Percentiles rank a stretch among this genome's conserved stretches.
Conservation (phyloP, 2,329 filamentous ascomycete genomes). For the Claviceps pusilla region DNA sequence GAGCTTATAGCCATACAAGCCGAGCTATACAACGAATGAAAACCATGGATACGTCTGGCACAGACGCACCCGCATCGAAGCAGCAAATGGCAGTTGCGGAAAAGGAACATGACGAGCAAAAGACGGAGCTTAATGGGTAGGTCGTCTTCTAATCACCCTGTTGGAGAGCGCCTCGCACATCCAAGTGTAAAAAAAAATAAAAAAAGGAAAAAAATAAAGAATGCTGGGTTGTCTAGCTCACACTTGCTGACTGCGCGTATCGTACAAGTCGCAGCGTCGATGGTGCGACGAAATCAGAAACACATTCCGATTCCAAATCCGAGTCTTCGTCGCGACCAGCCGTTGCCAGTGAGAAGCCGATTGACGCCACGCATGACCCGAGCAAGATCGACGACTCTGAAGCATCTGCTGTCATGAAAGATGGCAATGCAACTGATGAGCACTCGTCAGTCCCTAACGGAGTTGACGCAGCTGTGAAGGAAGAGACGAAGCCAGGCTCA, state of each 20-base stretch:
- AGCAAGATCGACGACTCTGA: constrained; percentile 4
- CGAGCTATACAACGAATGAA: constrained; percentile 20
- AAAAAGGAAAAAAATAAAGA: neutral
- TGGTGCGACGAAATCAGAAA: constrained; percentile 7
- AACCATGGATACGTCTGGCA: constrained; percentile 37
- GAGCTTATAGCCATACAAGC: neutral
- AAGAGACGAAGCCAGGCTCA: neutral
- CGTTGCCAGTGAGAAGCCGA: neutral
- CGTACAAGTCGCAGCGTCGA: constrained; percentile 1
- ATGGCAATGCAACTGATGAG: constrained; percentile 4
- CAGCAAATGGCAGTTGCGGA: constrained; percentile 17
- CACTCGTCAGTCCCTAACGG: constrained; percentile 1
- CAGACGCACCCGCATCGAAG: constrained; percentile 31
- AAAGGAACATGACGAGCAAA: constrained; percentile 18
- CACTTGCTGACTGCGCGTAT: constrained; percentile 1
- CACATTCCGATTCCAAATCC: constrained; percentile 2
- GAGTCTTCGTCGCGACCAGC: constrained; percentile 4
- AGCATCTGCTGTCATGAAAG: constrained; percentile 7
- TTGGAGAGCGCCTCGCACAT: neutral
- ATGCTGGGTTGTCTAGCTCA: neutral
- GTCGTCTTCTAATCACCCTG: constrained; percentile 9
- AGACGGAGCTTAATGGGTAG: constrained; percentile 24
- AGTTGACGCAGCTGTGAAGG: neutral
- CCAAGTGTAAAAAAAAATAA: neutral
- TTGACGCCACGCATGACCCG: neutral